phyloP scores from a whole-genome alignment of 176 grass and related monocot species.

The Triticum monococcum region DNA sequence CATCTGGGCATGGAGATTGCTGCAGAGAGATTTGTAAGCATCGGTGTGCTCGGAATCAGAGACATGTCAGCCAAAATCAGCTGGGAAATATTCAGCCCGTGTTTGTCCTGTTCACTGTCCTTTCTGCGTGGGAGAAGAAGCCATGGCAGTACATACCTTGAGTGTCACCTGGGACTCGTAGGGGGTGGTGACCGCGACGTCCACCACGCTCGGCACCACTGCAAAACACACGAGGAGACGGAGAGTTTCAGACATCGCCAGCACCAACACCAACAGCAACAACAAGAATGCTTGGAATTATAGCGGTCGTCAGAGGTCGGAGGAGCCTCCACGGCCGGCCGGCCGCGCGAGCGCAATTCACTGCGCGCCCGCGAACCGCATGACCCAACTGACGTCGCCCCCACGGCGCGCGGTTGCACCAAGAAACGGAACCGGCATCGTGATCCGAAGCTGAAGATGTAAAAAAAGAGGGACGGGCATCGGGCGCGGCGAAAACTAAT shows the following conservation, averaged over 20 bases:
- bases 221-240: slow-evolving; percentile 15
- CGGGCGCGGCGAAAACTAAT: background rate
- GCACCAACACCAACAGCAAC: background rate
- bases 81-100: background rate
- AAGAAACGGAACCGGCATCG: background rate
- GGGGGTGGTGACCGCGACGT: slow-evolving; percentile 68
- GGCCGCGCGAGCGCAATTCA: slow-evolving; percentile 29
- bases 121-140: background rate
- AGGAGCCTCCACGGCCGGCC: background rate
- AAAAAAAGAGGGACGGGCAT: background rate
- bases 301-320: background rate
- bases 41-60: background rate
- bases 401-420: slow-evolving; percentile 4
- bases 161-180: slow-evolving; percentile 88
- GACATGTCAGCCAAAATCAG: background rate
- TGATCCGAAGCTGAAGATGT: too few relatives aligned
- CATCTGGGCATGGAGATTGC: background rate
- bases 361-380: slow-evolving; percentile 30
- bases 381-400: slow-evolving; percentile 43
- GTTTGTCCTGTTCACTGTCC: slow-evolving; percentile 3
- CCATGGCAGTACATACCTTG: slow-evolving; percentile 58
- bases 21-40: background rate
- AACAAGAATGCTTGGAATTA: background rate
- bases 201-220: slow-evolving; percentile 78
- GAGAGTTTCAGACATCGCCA: background rate